These are phyloP conservation scores for Spatholobus suberectus DNA, from an alignment of 306 rosid species.

Conservation along the genomic window DNA sequence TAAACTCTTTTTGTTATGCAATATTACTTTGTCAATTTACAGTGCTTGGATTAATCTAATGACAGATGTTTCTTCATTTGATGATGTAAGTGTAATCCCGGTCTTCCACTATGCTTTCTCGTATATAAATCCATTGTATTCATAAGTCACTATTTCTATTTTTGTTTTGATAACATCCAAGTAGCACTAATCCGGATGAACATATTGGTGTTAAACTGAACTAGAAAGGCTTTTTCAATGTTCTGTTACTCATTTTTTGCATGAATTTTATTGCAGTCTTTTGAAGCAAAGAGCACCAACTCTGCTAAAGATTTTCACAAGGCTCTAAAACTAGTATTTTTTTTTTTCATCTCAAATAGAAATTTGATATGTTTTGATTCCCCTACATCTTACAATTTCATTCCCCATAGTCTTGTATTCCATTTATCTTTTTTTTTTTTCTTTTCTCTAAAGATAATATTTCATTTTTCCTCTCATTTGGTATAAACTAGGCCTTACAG, in stretches of 20 bases:
- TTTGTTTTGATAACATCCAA: slow-evolving; percentile 20
- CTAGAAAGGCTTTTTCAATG: neutral
- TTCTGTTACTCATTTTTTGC: slow-evolving; percentile 12
- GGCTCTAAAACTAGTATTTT: slow-evolving; percentile 46
- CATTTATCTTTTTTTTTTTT: neutral
- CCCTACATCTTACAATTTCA: neutral
- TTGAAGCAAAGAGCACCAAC: slow-evolving; percentile 53
- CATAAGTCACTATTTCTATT: neutral
- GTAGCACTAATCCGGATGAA: neutral
- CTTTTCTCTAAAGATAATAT: neutral
- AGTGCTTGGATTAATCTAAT: slow-evolving; percentile 48
- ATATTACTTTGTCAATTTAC: slow-evolving; percentile 18
- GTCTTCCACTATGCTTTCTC: neutral
- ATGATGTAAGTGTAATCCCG: slow-evolving; percentile 41
- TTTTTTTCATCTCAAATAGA: slow-evolving; percentile 4
- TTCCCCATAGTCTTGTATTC: slow-evolving; percentile 1
- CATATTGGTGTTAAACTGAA: neutral
- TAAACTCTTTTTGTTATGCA: neutral
- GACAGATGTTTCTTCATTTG: slow-evolving; percentile 42
- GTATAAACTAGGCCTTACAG: slow-evolving; percentile 46
- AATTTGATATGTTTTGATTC: neutral
- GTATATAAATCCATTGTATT: neutral
- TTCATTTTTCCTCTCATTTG: slow-evolving; percentile 3
- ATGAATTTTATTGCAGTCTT: slow-evolving; percentile 42
- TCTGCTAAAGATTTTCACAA: slow-evolving; percentile 53